Percentiles rank a stretch among this genome's conserved stretches.
phyloP scores from a whole-genome alignment of 176 grass and related monocot species.

The Alopecurus myosuroides region DNA sequence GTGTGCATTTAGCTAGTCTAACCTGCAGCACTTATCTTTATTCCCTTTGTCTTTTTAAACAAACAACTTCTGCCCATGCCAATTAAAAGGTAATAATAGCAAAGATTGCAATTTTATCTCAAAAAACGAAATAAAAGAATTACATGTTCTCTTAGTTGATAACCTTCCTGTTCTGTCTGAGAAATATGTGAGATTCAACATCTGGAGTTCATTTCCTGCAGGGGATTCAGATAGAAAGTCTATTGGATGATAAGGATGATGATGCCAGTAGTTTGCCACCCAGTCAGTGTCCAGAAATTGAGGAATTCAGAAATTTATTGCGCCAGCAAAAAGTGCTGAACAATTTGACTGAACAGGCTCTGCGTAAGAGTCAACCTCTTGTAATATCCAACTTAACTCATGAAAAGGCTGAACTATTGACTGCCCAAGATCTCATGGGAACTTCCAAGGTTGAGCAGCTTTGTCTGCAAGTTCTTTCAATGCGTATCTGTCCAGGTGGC shows the following conservation, averaged over 20 bases:
- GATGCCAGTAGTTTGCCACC: constrained; percentile 37
- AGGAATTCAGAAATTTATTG: constrained; percentile 60
- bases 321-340: constrained; percentile 66
- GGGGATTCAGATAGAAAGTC: constrained; percentile 66
- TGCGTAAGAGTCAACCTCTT: constrained; percentile 84
- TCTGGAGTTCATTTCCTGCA: constrained; percentile 32
- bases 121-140: neutral
- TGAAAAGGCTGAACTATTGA: constrained; percentile 52
- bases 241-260: constrained; percentile 52
- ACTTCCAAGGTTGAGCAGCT: constrained; percentile 64
- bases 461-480: constrained; percentile 80
- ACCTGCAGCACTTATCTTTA: neutral
- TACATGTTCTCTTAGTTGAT: neutral
- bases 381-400: constrained; percentile 77
- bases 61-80: neutral
- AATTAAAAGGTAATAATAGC: neutral
- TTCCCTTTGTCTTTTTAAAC: neutral
- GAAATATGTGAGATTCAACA: neutral
- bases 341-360: constrained; percentile 86
- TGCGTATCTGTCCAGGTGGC: constrained; percentile 53
- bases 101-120: neutral
- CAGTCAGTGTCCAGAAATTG: constrained; percentile 42
- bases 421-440: constrained; percentile 46
- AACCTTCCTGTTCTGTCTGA: neutral
- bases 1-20: neutral